Conservation (phyloP, 2,329 filamentous ascomycete genomes). For the Fusarium napiforme region DNA sequence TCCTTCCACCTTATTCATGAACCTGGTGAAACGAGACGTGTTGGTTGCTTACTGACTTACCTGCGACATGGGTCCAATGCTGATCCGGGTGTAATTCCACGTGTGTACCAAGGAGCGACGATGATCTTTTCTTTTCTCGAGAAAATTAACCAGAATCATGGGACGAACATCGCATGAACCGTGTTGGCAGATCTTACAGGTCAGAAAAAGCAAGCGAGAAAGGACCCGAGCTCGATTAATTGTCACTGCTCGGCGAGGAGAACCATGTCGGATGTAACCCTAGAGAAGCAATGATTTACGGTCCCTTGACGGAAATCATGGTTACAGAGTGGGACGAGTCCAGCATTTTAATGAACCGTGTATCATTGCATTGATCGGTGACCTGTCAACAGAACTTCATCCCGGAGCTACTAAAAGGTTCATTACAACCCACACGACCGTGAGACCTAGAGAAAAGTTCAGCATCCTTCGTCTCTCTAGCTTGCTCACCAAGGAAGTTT, state of each 20-base stretch:
- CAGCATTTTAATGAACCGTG: not conserved
- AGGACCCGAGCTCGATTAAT: not conserved
- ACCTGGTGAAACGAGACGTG: conserved; percentile 6
- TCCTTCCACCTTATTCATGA: not conserved
- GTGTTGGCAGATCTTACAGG: not conserved
- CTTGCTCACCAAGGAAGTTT: not conserved
- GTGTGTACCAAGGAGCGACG: not conserved
- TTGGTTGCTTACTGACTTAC: not conserved
- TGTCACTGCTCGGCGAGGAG: not conserved
- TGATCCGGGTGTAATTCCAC: not conserved
- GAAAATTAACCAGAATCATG: not conserved
- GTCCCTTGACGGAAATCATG: not conserved
- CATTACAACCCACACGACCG: not conserved
- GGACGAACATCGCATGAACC: not conserved
- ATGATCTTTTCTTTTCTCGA: not conserved
- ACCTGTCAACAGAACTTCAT: not conserved
- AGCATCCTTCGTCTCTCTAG: not conserved
- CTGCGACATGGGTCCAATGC: not conserved
- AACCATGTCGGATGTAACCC: not conserved
- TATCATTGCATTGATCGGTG: not conserved
- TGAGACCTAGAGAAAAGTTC: not conserved
- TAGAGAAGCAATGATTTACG: not conserved
- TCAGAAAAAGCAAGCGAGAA: not conserved
- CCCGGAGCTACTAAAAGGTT: not conserved
- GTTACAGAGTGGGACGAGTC: not conserved